These are phyloP conservation scores for Arctium minus DNA, from an alignment of 129 eudicot species.

Conservation along the genomic window DNA sequence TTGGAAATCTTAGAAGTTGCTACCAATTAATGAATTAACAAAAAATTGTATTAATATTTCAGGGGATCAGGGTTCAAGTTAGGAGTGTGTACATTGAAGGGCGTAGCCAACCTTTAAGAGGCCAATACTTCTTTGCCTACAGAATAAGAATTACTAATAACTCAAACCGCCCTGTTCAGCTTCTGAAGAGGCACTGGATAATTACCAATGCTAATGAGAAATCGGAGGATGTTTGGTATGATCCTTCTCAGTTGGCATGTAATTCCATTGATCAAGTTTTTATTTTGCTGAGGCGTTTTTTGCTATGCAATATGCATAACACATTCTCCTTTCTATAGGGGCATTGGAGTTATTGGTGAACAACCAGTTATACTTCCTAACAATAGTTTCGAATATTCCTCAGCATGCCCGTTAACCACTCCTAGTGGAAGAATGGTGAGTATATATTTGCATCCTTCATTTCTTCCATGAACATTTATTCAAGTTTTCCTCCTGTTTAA, in stretches of 20 bases:
- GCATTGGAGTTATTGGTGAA: constrained; percentile 94
- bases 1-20: background rate
- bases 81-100: constrained; percentile 91
- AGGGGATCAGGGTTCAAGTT: constrained; percentile 97
- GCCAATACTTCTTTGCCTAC: constrained; percentile 82
- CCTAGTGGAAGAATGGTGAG: constrained; percentile 95
- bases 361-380: constrained; percentile 97
- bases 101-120: constrained; percentile 81
- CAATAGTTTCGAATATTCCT: constrained; percentile 87
- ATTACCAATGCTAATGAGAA: constrained; percentile 91
- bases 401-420: constrained; percentile 92
- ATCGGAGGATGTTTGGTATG: constrained; percentile 90
- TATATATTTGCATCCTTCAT: constrained; percentile 6
- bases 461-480: background rate
- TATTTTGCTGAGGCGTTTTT: background rate
- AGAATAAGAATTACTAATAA: constrained; percentile 93
- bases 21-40: background rate
- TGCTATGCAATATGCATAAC: background rate
- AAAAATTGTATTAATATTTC: constrained; percentile 5
- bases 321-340: constrained; percentile 45
- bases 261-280: background rate
- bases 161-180: constrained; percentile 85
- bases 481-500: background rate
- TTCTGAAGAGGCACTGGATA: constrained; percentile 92
- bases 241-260: background rate